phyloP scores from a whole-genome alignment of 768 basidiomycete genomes.

The Mycena epipterygia region DNA sequence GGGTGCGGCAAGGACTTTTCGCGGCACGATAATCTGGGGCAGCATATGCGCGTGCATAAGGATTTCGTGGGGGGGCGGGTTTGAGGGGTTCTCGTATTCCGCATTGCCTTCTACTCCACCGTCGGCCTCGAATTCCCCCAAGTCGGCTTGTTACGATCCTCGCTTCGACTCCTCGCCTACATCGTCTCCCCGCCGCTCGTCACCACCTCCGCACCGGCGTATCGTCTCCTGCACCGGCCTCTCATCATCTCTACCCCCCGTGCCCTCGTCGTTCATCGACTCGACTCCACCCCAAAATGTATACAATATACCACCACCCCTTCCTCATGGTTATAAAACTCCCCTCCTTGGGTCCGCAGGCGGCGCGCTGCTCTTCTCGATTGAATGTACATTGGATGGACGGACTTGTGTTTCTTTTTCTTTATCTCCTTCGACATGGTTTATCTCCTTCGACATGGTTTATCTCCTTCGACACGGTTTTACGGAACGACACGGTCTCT shows the following conservation, averaged over 20 bases:
- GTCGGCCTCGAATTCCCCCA: background rate
- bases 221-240: too few relatives aligned
- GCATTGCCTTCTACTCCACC: too few relatives aligned
- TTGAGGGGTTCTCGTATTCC: conserved; percentile 13
- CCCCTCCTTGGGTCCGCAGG: conserved; percentile 9
- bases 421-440: too few relatives aligned
- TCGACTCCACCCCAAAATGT: background rate
- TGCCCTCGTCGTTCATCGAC: background rate
- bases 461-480: too few relatives aligned
- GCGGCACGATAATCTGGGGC: conserved; percentile 82
- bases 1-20: conserved; percentile 81
- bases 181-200: background rate
- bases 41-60: conserved; percentile 77
- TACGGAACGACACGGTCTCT: too few relatives aligned
- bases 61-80: conserved; percentile 25
- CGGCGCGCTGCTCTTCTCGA: background rate
- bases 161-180: background rate
- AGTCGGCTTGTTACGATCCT: background rate
- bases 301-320: background rate
- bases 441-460: too few relatives aligned
- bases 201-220: too few relatives aligned
- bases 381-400: too few relatives aligned
- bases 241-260: too few relatives aligned
- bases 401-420: too few relatives aligned
- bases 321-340: background rate